Conservation (phyloP, 208 protist species). For the Trypanosoma cruzi region DNA sequence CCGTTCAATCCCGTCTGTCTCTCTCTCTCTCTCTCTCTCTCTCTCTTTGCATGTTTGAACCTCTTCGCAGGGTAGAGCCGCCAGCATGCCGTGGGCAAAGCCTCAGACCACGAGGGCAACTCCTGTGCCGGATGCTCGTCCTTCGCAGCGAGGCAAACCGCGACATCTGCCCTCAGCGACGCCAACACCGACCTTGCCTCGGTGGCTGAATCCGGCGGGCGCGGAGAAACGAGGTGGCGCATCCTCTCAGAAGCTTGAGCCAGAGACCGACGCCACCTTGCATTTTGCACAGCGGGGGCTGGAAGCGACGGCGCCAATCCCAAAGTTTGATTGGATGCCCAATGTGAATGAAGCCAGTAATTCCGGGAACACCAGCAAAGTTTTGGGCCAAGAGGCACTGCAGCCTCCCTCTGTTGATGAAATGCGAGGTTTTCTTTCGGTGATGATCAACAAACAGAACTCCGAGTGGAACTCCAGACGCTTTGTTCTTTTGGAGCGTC, state of each 20-base stretch:
- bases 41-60: conserved; percentile 4
- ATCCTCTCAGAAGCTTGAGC: not conserved
- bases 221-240: not conserved
- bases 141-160: not conserved
- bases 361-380: not conserved
- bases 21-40: conserved; percentile 5
- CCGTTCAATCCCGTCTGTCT: not conserved
- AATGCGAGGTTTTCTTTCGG: conserved; percentile 15
- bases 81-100: conserved; percentile 2
- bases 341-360: not conserved
- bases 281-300: conserved; percentile 10
- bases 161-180: not conserved
- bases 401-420: not conserved
- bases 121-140: conserved; percentile 3
- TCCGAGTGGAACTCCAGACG: conserved; percentile 13
- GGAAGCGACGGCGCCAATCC: not conserved
- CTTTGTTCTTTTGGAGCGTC: conserved; percentile 22
- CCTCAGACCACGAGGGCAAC: not conserved
- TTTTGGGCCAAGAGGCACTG: not conserved
- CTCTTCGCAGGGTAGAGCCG: not conserved
- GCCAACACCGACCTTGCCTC: not conserved
- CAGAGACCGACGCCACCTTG: conserved; percentile 2
- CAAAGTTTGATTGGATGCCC: not conserved
- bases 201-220: not conserved
- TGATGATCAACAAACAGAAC: conserved; percentile 27